These are phyloP conservation scores for Ophiosphaerella herpotricha DNA, from an alignment of 2,329 filamentous ascomycete species.

Conservation along the genomic window DNA sequence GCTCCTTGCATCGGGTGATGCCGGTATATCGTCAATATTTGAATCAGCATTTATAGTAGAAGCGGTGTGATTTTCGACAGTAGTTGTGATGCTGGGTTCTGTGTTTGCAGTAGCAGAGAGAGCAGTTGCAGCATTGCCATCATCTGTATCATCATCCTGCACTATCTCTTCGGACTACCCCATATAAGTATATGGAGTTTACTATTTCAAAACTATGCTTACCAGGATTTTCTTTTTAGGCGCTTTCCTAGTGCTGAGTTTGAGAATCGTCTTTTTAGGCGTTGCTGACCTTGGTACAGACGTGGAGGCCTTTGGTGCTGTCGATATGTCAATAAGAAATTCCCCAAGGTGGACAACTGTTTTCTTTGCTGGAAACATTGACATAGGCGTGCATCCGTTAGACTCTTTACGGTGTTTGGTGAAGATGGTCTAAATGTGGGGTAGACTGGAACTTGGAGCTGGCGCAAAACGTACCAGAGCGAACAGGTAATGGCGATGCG, in stretches of 20 bases:
- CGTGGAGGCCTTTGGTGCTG: constrained; percentile 18
- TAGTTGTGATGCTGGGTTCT: constrained; percentile 7
- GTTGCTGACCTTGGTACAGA: constrained; percentile 12
- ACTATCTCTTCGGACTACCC: constrained; percentile 26
- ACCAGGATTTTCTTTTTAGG: constrained; percentile 30
- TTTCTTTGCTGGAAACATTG: too few species aligned
- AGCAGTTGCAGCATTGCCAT: constrained; percentile 8
- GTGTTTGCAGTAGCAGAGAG: constrained; percentile 1
- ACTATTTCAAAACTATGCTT: constrained; percentile 8
- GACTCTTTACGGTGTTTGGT: background rate
- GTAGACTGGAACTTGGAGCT: constrained; percentile 6
- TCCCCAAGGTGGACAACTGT: background rate
- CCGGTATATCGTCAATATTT: constrained; percentile 13
- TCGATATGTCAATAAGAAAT: constrained; percentile 2
- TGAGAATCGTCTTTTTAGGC: constrained; percentile 29
- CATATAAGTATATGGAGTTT: constrained; percentile 8
- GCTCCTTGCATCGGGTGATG: constrained; percentile 26
- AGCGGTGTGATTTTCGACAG: constrained; percentile 5
- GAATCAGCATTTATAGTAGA: background rate
- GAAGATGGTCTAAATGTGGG: constrained; percentile 5
- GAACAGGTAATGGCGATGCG: constrained; percentile 27
- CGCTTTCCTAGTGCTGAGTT: constrained; percentile 24
- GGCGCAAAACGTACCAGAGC: constrained; percentile 29
- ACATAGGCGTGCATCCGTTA: background rate
- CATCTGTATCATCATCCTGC: constrained; percentile 12